Conservation (phyloP, 2,329 filamentous ascomycete genomes). For the Apiospora koreana region DNA sequence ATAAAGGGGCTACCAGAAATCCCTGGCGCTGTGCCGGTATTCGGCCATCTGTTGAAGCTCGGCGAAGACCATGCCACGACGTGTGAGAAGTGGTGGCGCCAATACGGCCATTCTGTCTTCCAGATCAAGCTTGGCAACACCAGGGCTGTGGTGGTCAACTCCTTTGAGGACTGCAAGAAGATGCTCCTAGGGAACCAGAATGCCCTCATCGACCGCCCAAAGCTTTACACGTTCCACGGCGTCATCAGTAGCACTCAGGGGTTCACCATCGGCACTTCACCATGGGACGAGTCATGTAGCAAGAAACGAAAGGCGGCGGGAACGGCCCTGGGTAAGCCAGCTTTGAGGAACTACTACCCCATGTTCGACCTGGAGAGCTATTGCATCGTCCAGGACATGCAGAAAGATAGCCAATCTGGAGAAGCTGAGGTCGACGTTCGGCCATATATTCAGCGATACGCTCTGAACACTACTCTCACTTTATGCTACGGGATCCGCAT, state of each 20-base stretch:
- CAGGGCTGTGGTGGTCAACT: conserved; percentile 53
- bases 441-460: conserved; percentile 54
- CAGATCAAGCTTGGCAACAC: conserved; percentile 56
- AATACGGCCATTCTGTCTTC: conserved; percentile 48
- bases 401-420: conserved; percentile 42
- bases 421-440: conserved; percentile 45
- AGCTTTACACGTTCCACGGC: conserved; percentile 54
- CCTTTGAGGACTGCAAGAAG: conserved; percentile 51
- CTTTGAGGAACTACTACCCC: conserved; percentile 47
- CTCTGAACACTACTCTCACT: conserved; percentile 54
- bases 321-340: conserved; percentile 45
- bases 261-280: conserved; percentile 55
- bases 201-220: conserved; percentile 51
- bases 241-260: conserved; percentile 53
- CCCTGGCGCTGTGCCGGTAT: conserved; percentile 49
- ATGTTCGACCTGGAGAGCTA: conserved; percentile 57
- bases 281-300: conserved; percentile 55
- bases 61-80: conserved; percentile 55
- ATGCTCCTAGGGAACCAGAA: conserved; percentile 51
- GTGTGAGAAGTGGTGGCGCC: conserved; percentile 51
- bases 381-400: conserved; percentile 49
- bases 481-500: conserved; percentile 57
- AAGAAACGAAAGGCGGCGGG: conserved; percentile 54
- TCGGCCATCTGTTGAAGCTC: conserved; percentile 51
- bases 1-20: conserved; percentile 52